Evolutionary conservation across 257 asterid species (phyloP).

Genomic region (Nicotiana tabacum): DNA sequence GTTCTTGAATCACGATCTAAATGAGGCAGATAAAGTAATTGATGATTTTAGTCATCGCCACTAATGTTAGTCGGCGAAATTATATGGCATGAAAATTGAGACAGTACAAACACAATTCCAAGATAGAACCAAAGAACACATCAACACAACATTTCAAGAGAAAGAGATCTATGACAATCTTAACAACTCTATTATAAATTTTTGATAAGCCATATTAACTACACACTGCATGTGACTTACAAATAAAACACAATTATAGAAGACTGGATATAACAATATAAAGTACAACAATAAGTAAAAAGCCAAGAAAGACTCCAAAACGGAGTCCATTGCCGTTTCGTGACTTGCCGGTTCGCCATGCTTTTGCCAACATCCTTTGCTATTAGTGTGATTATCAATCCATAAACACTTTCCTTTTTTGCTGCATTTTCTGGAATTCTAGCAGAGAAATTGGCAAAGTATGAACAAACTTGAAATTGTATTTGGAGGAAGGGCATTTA

Average conservation of each 20-base stretch:
- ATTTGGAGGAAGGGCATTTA: not conserved
- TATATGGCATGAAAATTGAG: not conserved
- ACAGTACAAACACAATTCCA: too few species aligned
- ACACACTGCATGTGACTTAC: not conserved
- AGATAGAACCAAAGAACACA: too few species aligned
- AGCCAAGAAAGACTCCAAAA: constrained; percentile 44
- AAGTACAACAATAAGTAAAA: not conserved
- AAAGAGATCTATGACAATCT: not conserved
- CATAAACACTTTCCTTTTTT: not conserved
- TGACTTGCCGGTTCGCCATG: constrained; percentile 61
- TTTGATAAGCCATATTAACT: not conserved
- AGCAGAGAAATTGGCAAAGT: not conserved
- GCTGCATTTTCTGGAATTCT: not conserved
- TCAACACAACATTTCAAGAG: not conserved
- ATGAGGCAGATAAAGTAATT: too few species aligned
- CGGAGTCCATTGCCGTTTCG: constrained; percentile 49
- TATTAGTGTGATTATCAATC: not conserved
- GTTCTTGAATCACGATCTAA: too few species aligned
- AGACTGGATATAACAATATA: not conserved
- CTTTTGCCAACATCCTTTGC: constrained; percentile 15
- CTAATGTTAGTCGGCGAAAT: not conserved
- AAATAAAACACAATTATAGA: not conserved
- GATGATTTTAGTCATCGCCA: not conserved
- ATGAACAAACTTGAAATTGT: constrained; percentile 23
- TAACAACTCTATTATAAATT: not conserved